Conservation (phyloP, 495 filamentous ascomycete species). For the Hyaloscypha hepaticicola region DNA sequence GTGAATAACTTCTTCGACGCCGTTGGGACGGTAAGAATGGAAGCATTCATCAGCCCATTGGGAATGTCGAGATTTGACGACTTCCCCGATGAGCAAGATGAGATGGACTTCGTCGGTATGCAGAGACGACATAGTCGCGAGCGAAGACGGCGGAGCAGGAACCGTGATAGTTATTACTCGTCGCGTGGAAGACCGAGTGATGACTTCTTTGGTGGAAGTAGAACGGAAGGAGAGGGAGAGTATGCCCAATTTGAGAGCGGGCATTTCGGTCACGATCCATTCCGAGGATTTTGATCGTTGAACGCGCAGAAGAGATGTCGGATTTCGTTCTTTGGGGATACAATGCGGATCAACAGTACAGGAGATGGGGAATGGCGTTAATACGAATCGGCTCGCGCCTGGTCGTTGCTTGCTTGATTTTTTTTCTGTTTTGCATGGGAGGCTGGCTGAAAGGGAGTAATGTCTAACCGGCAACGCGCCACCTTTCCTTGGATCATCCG, state of each 20-base stretch:
- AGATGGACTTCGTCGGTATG: slow-evolving; percentile 31
- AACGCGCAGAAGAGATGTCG: background rate
- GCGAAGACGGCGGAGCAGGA: slow-evolving; percentile 25
- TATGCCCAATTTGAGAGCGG: slow-evolving; percentile 37
- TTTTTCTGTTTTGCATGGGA: background rate
- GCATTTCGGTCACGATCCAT: slow-evolving; percentile 36
- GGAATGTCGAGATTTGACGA: slow-evolving; percentile 30
- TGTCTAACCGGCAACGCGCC: background rate
- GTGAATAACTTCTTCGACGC: slow-evolving; percentile 66
- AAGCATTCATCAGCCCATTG: slow-evolving; percentile 79
- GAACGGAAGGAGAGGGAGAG: slow-evolving; percentile 37
- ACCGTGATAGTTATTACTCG: slow-evolving; percentile 31
- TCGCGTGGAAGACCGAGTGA: slow-evolving; percentile 26
- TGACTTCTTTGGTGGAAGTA: slow-evolving; percentile 37
- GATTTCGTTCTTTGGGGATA: background rate
- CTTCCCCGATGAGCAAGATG: slow-evolving; percentile 30
- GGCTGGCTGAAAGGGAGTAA: background rate
- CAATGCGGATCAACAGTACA: background rate
- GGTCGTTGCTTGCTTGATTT: slow-evolving; percentile 11
- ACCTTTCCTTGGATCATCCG: background rate
- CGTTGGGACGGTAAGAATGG: slow-evolving; percentile 93
- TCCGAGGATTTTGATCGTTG: slow-evolving; percentile 40
- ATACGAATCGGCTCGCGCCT: slow-evolving; percentile 27
- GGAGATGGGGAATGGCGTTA: slow-evolving; percentile 16
- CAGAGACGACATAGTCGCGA: slow-evolving; percentile 27